Base-by-base conservation (phyloP, 805 yeast species). In the Candida stauntonica region DNA sequence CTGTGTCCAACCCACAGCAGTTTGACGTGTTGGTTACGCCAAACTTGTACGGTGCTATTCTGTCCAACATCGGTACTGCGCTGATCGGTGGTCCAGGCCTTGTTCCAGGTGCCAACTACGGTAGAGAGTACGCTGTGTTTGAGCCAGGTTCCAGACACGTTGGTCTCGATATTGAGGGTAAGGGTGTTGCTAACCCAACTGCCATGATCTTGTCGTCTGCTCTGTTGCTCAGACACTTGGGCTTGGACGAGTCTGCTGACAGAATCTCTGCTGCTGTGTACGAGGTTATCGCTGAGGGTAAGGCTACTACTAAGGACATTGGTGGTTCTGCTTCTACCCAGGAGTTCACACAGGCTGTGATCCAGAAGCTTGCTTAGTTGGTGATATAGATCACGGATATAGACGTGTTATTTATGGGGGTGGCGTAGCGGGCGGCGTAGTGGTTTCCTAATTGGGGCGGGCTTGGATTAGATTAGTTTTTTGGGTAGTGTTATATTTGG, bases 141-240 rank as follows among this genome's bases (percentile, higher is more conserved):
- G 99, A 91, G 75, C 98, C 99, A 58, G 99, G 98, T 70, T 89
- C 97, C 72, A 86, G 99, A 77, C 98, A 89, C 73, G 98, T 89
- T 59, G 98, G 98, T 68, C 75, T 91, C 57, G 97, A 91, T 68
- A 86, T 93, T 65, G 76, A 86, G 75, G 97, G 95, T 62, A 78
- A 86, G 68, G 85, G 87, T 74, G 75, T 86, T 49, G 98, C 98
- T 50, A 91, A 91, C 80, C 99, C 99, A 64, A 86, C 97, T 46
- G 98, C 96, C 54, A 84, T 91, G 91, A 84, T 91, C 58, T 74
- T 93, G 59, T 86, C 96, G 44, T 77, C 96, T 32, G 70, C 89
- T 48, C 79, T 91, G 83, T 67, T 91, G 81, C 78, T 91, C 71
- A 86, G 96, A 72, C 99, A 91, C 69, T 77, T 91, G 61, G 97